Conservation (phyloP, 148 eudicot species). For the Pouteria glomerata region DNA sequence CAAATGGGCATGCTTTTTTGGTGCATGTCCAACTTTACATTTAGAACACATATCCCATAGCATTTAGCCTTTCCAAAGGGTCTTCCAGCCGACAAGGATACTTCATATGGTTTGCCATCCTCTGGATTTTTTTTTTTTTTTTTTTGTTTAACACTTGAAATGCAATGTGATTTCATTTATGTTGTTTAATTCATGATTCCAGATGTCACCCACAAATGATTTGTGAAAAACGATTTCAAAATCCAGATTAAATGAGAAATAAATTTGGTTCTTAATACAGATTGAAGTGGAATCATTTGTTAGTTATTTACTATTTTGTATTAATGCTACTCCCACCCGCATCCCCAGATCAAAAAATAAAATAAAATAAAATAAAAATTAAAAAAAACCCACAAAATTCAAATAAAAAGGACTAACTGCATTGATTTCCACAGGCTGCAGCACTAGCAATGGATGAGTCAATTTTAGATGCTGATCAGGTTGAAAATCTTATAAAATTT, state of each 20-base stretch:
- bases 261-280: background rate
- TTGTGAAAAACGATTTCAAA: background rate
- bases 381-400: too few species aligned
- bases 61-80: constrained; percentile 3
- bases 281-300: background rate
- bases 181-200: background rate
- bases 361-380: too few species aligned
- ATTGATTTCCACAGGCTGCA: constrained; percentile 58
- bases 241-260: background rate
- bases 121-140: background rate
- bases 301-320: background rate
- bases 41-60: background rate
- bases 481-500: constrained; percentile 91
- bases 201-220: background rate
- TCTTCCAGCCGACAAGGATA: background rate
- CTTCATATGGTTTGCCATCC: background rate
- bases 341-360: too few species aligned
- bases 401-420: constrained; percentile 4
- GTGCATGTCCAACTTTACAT: background rate
- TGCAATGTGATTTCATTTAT: background rate
- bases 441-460: constrained; percentile 90
- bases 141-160: background rate
- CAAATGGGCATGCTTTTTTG: background rate
- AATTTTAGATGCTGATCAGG: constrained; percentile 96
- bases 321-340: too few species aligned